A percentile compares a stretch with the other conserved stretches of the same genome.
phyloP scores from a whole-genome alignment of 148 eudicot genomes.

The Talinum fruticosum region DNA sequence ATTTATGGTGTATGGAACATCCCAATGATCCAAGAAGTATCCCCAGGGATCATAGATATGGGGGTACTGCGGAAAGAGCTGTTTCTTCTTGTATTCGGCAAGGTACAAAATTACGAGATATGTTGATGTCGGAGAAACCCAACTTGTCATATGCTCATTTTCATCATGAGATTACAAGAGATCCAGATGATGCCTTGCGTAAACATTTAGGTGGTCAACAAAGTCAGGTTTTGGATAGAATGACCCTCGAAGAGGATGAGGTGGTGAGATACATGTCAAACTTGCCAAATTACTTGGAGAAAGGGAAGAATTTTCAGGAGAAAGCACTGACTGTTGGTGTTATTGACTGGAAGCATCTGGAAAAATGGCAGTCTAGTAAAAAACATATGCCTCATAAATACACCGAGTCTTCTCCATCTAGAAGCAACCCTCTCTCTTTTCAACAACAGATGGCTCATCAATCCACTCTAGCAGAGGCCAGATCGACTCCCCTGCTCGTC shows the following conservation, averaged over 20 bases:
- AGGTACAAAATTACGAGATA: slow-evolving; percentile 49
- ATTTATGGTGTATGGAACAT: slow-evolving; percentile 28
- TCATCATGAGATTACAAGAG: slow-evolving; percentile 43
- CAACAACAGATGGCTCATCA: slow-evolving; percentile 60
- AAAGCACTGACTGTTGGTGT: slow-evolving; percentile 80
- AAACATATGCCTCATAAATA: slow-evolving; percentile 24
- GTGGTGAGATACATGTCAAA: slow-evolving; percentile 79
- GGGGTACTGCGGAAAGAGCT: slow-evolving; percentile 28
- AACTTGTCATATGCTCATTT: slow-evolving; percentile 50
- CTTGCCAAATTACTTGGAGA: slow-evolving; percentile 73
- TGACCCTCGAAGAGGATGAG: slow-evolving; percentile 52
- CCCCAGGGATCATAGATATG: slow-evolving; percentile 26
- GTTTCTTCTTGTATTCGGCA: slow-evolving; percentile 31
- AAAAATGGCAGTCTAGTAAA: slow-evolving; percentile 63
- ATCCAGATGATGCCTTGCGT: slow-evolving; percentile 27
- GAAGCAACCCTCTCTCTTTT: slow-evolving; percentile 53
- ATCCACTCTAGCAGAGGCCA: slow-evolving; percentile 43
- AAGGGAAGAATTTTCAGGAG: slow-evolving; percentile 49
- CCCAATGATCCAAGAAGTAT: slow-evolving; percentile 16
- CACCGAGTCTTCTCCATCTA: slow-evolving; percentile 41
- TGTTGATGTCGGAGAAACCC: slow-evolving; percentile 41
- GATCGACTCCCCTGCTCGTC: slow-evolving; percentile 48
- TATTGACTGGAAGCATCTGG: slow-evolving; percentile 66
- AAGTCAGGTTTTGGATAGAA: slow-evolving; percentile 31
- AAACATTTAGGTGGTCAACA: slow-evolving; percentile 32